Percentiles rank a stretch among this genome's conserved stretches.
These are phyloP conservation scores for Hypoxylon crocopeplum DNA, from an alignment of 495 filamentous ascomycete genomes.

Conservation along the genomic window DNA sequence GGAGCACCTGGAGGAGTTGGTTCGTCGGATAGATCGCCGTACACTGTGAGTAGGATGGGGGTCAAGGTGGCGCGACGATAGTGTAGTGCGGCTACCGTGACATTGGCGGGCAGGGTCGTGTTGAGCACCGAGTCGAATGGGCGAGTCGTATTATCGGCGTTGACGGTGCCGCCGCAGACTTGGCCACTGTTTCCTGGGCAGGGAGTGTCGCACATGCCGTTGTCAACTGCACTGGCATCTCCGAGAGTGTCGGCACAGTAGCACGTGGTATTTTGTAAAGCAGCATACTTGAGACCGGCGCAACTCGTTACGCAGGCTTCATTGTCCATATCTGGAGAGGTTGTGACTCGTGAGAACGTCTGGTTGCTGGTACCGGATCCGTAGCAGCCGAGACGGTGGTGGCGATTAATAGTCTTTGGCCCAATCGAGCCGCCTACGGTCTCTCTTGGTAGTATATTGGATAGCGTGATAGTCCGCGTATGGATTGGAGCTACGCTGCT, in stretches of 20 bases:
- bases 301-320: conserved; percentile 28
- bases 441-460: conserved; percentile 16
- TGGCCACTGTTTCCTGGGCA: conserved; percentile 23
- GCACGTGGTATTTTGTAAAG: conserved; percentile 25
- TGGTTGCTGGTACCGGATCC: background rate
- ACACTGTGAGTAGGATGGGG: conserved; percentile 25
- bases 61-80: background rate
- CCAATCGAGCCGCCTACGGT: background rate
- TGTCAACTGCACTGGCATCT: conserved; percentile 57
- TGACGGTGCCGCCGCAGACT: conserved; percentile 23
- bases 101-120: background rate
- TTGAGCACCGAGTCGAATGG: background rate
- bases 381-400: conserved; percentile 38
- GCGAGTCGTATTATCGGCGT: background rate
- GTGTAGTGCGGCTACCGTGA: background rate
- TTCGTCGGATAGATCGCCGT: conserved; percentile 19
- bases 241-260: conserved; percentile 60
- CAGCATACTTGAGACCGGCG: conserved; percentile 31
- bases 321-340: conserved; percentile 21
- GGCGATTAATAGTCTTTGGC: conserved; percentile 9
- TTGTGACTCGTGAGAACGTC: conserved; percentile 4
- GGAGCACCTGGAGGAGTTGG: conserved; percentile 22
- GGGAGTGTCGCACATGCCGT: conserved; percentile 12
- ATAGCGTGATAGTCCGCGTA: conserved; percentile 37
- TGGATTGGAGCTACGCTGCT: conserved; percentile 16